Conservation (phyloP, 2,329 filamentous ascomycete species). For the Hymenoscyphus linearis region DNA sequence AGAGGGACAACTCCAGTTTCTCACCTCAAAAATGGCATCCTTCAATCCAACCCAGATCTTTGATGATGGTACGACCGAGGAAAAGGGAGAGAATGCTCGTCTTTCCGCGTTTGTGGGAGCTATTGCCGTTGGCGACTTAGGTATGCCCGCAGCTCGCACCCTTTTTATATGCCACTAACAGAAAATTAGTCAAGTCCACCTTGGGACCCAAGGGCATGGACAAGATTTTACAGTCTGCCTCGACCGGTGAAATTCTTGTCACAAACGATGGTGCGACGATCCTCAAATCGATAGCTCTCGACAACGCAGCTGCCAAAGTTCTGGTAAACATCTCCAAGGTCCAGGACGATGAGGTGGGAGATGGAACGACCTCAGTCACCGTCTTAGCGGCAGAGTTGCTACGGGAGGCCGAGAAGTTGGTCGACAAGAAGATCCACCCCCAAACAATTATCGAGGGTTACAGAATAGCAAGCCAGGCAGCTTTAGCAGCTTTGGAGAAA, state of each 20-base stretch:
- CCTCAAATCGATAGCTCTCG: conserved; percentile 94
- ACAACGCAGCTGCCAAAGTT: conserved; percentile 97
- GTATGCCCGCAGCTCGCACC: conserved; percentile 12
- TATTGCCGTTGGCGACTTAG: conserved; percentile 89
- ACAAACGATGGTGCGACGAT: conserved; percentile 99
- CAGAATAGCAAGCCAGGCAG: conserved; percentile 90
- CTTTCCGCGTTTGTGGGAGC: conserved; percentile 97
- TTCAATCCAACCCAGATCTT: conserved; percentile 97
- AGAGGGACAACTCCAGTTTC: conserved; percentile 6
- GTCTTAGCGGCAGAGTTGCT: conserved; percentile 92
- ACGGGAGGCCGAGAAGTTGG: conserved; percentile 92
- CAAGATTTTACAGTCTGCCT: conserved; percentile 61
- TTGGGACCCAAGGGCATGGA: conserved; percentile 98
- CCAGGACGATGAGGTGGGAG: conserved; percentile 96
- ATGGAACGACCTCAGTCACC: conserved; percentile 96
- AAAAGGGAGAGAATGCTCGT: conserved; percentile 98
- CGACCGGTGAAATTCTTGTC: conserved; percentile 94
- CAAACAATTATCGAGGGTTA: conserved; percentile 99
- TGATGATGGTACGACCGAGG: conserved; percentile 91
- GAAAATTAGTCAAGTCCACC: conserved; percentile 76
- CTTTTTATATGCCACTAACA: conserved; percentile 9
- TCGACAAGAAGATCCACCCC: conserved; percentile 97
- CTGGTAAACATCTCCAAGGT: conserved; percentile 99
- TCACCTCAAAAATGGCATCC: conserved; percentile 37
- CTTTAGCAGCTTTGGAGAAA: conserved; percentile 76